Evolutionary conservation across 2,329 filamentous ascomycete genomes (phyloP).

Genomic region (Colletotrichum tofieldiae): DNA sequence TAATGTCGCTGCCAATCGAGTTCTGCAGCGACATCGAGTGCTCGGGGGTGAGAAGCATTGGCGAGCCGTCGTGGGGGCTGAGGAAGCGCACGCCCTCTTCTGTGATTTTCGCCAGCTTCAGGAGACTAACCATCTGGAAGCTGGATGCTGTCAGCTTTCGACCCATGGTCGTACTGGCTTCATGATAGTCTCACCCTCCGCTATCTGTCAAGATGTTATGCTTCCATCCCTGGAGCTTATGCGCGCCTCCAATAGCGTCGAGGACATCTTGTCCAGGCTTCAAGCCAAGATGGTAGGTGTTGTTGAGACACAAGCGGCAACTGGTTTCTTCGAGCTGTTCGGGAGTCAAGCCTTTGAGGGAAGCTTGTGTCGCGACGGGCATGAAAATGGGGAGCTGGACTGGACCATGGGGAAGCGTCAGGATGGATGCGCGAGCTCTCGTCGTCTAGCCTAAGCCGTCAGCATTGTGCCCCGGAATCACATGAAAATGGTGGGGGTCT

Average conservation of each 20-base stretch:
- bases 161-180: background rate
- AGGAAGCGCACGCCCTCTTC: constrained; percentile 96
- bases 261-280: constrained; percentile 94
- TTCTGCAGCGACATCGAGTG: constrained; percentile 98
- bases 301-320: constrained; percentile 94
- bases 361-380: constrained; percentile 97
- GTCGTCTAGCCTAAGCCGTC: constrained; percentile 77
- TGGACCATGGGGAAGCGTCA: constrained; percentile 91
- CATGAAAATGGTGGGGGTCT: constrained; percentile 4
- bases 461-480: constrained; percentile 19
- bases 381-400: constrained; percentile 96
- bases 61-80: constrained; percentile 94
- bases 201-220: constrained; percentile 93
- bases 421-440: constrained; percentile 89
- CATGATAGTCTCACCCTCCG: constrained; percentile 69
- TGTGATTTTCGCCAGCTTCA: constrained; percentile 93
- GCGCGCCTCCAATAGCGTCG: constrained; percentile 90
- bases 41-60: constrained; percentile 97
- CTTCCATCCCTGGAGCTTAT: constrained; percentile 95
- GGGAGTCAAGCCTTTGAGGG: constrained; percentile 93
- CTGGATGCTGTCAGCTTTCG: constrained; percentile 60
- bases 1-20: constrained; percentile 97
- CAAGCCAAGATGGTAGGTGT: constrained; percentile 96
- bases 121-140: constrained; percentile 98
- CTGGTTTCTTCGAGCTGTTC: constrained; percentile 91